Evolutionary conservation across 805 yeast species (phyloP).

Genomic region (Lipomyces chichibuensis): DNA sequence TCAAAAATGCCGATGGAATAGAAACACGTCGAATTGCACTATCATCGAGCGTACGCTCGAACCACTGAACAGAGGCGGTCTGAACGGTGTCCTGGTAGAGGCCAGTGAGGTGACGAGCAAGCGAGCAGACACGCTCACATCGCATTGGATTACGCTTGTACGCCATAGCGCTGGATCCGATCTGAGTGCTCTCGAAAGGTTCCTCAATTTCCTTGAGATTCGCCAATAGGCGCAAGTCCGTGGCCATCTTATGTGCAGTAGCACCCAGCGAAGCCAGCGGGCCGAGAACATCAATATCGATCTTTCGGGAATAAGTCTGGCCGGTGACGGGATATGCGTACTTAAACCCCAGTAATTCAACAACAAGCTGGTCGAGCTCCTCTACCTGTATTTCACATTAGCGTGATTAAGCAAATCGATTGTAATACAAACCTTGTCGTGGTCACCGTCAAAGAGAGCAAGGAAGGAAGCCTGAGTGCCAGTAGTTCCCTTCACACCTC

Average conservation of each 20-base stretch:
- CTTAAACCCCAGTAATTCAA: constrained; percentile 89
- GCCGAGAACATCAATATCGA: constrained; percentile 89
- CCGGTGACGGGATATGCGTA: constrained; percentile 97
- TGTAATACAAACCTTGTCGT: constrained; percentile 59
- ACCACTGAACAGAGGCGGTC: constrained; percentile 99
- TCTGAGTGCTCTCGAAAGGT: constrained; percentile 98
- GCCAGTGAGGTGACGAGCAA: constrained; percentile 92
- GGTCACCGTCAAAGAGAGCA: constrained; percentile 93
- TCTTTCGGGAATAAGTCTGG: constrained; percentile 98
- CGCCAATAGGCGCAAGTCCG: constrained; percentile 93
- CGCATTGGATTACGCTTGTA: constrained; percentile 99
- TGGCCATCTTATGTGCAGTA: constrained; percentile 95
- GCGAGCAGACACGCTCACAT: constrained; percentile 97
- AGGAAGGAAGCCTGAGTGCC: constrained; percentile 98
- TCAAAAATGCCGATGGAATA: constrained; percentile 92
- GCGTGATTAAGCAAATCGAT: neutral
- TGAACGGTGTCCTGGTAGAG: constrained; percentile 90
- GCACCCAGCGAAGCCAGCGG: constrained; percentile 96
- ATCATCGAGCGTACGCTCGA: constrained; percentile 97
- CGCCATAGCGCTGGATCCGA: constrained; percentile 98
- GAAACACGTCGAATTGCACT: constrained; percentile 97
- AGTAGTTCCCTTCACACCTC: constrained; percentile 99
- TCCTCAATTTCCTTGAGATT: constrained; percentile 97
- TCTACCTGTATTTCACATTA: constrained; percentile 57
- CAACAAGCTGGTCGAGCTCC: constrained; percentile 85